Evolutionary conservation across 768 basidiomycete species (phyloP).

Genomic region (Auricularia auricula-judae): DNA sequence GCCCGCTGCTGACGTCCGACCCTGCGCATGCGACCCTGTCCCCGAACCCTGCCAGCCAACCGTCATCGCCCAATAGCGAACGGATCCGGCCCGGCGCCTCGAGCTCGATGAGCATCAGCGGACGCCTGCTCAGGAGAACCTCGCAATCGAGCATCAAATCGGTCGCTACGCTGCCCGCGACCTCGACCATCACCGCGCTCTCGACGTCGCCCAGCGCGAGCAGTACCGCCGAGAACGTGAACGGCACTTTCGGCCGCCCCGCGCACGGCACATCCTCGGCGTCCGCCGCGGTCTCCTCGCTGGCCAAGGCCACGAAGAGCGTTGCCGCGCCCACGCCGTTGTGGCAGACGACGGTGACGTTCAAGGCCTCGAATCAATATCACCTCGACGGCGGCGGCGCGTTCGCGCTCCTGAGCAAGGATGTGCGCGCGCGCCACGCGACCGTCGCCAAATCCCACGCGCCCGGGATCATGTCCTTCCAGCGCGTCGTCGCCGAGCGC

Average conservation of each 20-base stretch:
- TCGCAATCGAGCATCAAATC: conserved; percentile 53
- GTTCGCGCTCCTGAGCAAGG: not conserved
- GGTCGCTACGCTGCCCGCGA: conserved; percentile 43
- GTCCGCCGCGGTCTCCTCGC: not conserved
- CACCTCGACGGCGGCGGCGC: not conserved
- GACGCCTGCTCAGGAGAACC: conserved; percentile 26
- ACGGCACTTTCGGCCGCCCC: not conserved
- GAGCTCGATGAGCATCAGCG: conserved; percentile 25
- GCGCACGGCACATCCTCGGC: not conserved
- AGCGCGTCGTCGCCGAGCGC: not conserved
- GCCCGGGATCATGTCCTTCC: not conserved
- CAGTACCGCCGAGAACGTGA: not conserved
- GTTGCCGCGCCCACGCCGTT: not conserved
- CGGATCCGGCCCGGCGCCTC: conserved; percentile 18
- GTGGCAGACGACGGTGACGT: not conserved
- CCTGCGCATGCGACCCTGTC: conserved; percentile 34
- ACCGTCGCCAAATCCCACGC: not conserved
- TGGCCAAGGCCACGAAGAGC: not conserved
- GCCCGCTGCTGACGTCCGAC: conserved; percentile 49
- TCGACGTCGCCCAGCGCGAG: not conserved
- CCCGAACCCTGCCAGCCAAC: conserved; percentile 24
- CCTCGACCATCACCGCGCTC: conserved; percentile 16
- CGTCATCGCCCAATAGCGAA: not conserved
- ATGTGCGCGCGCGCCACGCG: not conserved
- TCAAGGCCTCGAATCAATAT: not conserved